Base-by-base conservation (phyloP, 371 early-diverging fungal species). In the Umbelopsis sp. region DNA sequence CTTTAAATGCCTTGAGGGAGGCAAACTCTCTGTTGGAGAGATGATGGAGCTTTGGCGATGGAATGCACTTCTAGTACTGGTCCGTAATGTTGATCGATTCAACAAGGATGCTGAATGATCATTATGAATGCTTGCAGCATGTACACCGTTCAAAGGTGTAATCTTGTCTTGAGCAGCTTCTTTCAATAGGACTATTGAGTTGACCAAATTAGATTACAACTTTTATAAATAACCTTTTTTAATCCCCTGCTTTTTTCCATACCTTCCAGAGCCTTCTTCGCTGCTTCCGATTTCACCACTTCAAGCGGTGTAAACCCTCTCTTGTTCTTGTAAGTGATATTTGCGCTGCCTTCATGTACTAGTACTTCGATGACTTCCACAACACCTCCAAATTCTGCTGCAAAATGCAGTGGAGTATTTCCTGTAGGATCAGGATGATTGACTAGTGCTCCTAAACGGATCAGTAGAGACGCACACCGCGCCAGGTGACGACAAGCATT, bases 331-430 rank as follows among this genome's bases (percentile, higher is more conserved):
- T 77, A 68, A 14, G 70, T 70, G 44, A 86, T 70, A 66, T 83
- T 81, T 4, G 86, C 86, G 20, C 77, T 71, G 8, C 81, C 85
- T 62, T 85, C 83, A 32, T 80, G 32, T 41, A 84, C 69, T 38
- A 88, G 65, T 4, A 86, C 85, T 20, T 80, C 76, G 3, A 88
- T 72, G 0, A 88, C 88, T 66, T 88, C 86, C 25, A 78, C 67
- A 0, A 88, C 80, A 16, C 82, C 80, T 8, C 88, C 86, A 69
- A 84, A 86, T 67, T 87, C 86, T 5, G 85, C 86, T 22, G 91
- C 91, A 71, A 88, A 88, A 71, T 91, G 91, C n/a, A 90, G 63
- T 24, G 91, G 88, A 10, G 88, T 87, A 63, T 89, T 89, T 2
- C 89, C 89, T 45, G 84, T 85, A 9, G 84, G 81, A 65, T 91